These are phyloP conservation scores for Phoenix roebelenii DNA, from an alignment of 176 grass and related monocot genomes.

Conservation along the genomic window DNA sequence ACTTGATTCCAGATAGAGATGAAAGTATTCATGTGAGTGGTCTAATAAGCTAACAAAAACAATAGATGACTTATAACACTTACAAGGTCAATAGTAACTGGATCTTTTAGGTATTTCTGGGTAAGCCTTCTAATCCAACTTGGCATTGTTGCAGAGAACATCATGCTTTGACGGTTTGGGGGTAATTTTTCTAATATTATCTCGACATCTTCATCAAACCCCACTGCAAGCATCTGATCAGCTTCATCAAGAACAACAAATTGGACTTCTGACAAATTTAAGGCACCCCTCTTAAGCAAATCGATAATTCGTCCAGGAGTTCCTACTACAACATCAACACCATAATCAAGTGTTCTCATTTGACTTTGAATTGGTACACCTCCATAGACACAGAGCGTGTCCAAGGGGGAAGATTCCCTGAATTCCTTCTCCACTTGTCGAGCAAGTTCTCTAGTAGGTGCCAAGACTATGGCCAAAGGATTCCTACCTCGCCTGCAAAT, in stretches of 20 bases:
- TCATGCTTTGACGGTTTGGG: constrained; percentile 57
- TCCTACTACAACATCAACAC: constrained; percentile 87
- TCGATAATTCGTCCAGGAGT: constrained; percentile 91
- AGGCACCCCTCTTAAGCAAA: constrained; percentile 60
- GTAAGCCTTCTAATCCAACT: constrained; percentile 78
- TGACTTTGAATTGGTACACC: constrained; percentile 79
- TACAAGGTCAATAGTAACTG: constrained; percentile 76
- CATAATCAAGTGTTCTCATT: constrained; percentile 79
- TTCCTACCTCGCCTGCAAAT: constrained; percentile 51
- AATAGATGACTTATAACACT: constrained; percentile 23
- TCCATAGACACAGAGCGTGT: constrained; percentile 88
- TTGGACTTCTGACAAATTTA: constrained; percentile 50
- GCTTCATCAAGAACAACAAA: constrained; percentile 98
- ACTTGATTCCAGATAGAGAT: no score
- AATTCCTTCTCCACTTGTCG: constrained; percentile 98
- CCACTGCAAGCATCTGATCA: constrained; percentile 94
- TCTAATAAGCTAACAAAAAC: no score
- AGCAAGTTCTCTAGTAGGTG: constrained; percentile 94
- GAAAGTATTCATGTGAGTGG: no score
- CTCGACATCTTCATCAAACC: constrained; percentile 91
- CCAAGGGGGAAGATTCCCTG: constrained; percentile 63
- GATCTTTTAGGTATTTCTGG: constrained; percentile 61
- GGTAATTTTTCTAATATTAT: constrained; percentile 67
- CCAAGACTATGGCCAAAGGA: constrained; percentile 78
- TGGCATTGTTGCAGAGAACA: constrained; percentile 99